Percentiles rank a stretch among this genome's conserved stretches.
Conservation (phyloP, 139 green algal species). For the Medakamo hakoo region DNA sequence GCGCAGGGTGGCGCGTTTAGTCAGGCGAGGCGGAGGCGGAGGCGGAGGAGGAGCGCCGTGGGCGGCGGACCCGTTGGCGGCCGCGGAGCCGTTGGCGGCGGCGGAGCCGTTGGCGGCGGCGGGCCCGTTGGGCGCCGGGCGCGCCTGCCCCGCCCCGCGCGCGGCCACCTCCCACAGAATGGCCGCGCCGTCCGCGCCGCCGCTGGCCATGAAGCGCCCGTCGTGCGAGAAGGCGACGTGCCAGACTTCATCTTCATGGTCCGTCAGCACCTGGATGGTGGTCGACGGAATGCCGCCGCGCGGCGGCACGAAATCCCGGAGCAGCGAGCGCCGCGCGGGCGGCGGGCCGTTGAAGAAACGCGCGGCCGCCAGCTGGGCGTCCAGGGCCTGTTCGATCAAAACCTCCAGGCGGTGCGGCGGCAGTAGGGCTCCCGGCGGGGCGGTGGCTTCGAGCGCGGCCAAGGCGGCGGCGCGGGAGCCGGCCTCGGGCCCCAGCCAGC, state of each 20-base stretch:
- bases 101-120: neutral
- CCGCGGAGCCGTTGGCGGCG: neutral
- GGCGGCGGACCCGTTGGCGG: neutral
- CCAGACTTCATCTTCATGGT: conserved; percentile 85
- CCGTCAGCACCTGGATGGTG: conserved; percentile 37
- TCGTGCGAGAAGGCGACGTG: conserved; percentile 70
- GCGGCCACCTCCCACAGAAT: conserved; percentile 41
- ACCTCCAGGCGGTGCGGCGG: conserved; percentile 49
- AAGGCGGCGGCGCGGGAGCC: neutral
- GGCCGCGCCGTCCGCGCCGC: conserved; percentile 48
- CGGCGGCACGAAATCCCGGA: conserved; percentile 4
- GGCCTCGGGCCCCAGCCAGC: neutral
- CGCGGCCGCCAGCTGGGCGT: conserved; percentile 18
- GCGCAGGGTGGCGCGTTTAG: conserved; percentile 16
- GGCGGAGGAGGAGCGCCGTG: neutral
- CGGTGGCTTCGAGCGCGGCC: neutral
- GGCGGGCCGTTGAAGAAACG: conserved; percentile 3
- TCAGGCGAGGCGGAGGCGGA: neutral
- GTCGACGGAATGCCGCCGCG: neutral
- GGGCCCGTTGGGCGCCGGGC: neutral
- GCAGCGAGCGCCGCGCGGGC: conserved; percentile 5
- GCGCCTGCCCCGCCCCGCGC: neutral
- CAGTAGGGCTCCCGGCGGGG: conserved; percentile 39
- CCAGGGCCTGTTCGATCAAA: conserved; percentile 57
- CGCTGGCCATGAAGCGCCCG: conserved; percentile 55